Evolutionary conservation across 108 stramenopile genomes (phyloP).

Genomic region (Nitzschia sp.): DNA sequence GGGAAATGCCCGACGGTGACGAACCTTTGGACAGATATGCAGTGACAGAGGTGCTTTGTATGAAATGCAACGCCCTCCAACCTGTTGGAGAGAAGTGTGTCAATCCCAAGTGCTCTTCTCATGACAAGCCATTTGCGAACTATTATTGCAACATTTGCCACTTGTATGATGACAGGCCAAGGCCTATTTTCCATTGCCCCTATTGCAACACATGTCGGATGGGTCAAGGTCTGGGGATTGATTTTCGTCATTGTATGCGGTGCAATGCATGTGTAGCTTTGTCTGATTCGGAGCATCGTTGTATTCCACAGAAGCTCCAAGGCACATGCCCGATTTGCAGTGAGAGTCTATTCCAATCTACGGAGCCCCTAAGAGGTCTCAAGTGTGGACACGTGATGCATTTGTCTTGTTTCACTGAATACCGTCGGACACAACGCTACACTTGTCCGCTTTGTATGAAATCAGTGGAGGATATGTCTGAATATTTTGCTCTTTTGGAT

Average conservation of each 20-base stretch:
- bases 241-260: conserved; percentile 96
- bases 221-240: conserved; percentile 90
- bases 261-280: conserved; percentile 95
- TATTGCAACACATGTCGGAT: conserved; percentile 93
- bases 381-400: conserved; percentile 96
- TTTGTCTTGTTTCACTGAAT: conserved; percentile 81
- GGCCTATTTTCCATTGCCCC: conserved; percentile 90
- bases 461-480: conserved; percentile 84
- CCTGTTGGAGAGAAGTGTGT: conserved; percentile 75
- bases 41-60: conserved; percentile 88
- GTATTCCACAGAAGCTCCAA: conserved; percentile 91
- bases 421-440: conserved; percentile 60
- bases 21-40: conserved; percentile 83
- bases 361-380: conserved; percentile 81
- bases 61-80: conserved; percentile 85
- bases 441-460: conserved; percentile 86
- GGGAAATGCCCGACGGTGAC: conserved; percentile 79
- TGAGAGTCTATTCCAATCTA: conserved; percentile 86
- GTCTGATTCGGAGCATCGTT: conserved; percentile 75
- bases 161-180: conserved; percentile 80
- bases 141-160: conserved; percentile 90
- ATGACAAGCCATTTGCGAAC: conserved; percentile 67
- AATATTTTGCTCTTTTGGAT: conserved; percentile 83
- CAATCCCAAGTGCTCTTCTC: conserved; percentile 68
- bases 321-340: conserved; percentile 93